Conservation (phyloP, 2,329 filamentous ascomycete species). For the Claviceps sp. region DNA sequence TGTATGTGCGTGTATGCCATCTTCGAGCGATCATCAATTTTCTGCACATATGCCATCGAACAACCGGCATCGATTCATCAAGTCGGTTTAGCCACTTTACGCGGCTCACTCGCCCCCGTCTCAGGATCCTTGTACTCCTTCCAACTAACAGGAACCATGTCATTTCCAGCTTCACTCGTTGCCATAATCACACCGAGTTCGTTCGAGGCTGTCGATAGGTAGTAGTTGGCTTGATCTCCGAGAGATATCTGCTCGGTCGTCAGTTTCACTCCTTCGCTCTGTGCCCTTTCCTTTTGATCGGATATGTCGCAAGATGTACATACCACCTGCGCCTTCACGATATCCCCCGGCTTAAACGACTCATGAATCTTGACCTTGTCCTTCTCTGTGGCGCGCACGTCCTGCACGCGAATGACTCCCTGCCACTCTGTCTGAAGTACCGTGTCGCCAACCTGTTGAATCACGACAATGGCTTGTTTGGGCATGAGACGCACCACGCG, state of each 20-base stretch:
- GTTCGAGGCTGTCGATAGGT: constrained; percentile 83
- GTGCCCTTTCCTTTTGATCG: no score
- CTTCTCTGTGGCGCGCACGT: constrained; percentile 90
- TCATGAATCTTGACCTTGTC: constrained; percentile 86
- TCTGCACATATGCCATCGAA: not conserved
- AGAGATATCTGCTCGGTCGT: constrained; percentile 54
- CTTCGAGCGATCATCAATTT: not conserved
- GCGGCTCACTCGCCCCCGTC: constrained; percentile 60
- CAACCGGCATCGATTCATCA: constrained; percentile 29
- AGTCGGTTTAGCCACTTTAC: constrained; percentile 91
- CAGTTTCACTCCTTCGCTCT: not conserved
- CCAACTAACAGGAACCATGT: constrained; percentile 91
- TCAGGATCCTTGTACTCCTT: constrained; percentile 81
- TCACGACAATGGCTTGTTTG: constrained; percentile 72
- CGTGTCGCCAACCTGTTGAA: constrained; percentile 64
- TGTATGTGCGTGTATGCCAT: not conserved
- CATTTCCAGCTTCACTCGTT: constrained; percentile 71
- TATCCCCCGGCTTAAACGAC: constrained; percentile 83
- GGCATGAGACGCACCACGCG: constrained; percentile 76
- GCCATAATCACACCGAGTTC: constrained; percentile 91
- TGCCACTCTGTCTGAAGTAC: constrained; percentile 71
- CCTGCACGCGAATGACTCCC: constrained; percentile 74
- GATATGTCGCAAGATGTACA: constrained; percentile 17
- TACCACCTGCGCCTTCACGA: constrained; percentile 75
- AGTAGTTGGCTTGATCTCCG: constrained; percentile 91